phyloP scores from a whole-genome alignment of 345 rosid species.

The rapeseed (Brassica napus) region Da-Ae NC_063445.1:7702501-7703000 shows the following conservation, averaged over 20 bases:
- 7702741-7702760: slow-evolving; percentile 62
- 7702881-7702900: slow-evolving; percentile 88
- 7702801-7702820: background rate
- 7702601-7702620: slow-evolving; percentile 67
- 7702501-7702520: too few relatives aligned
- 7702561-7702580: slow-evolving; percentile 40
- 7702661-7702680: slow-evolving; percentile 82
- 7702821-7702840: slow-evolving; percentile 51
- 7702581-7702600: slow-evolving; percentile 55
- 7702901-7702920: slow-evolving; percentile 28
- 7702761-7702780: slow-evolving; percentile 74
- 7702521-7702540: too few relatives aligned
- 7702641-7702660: slow-evolving; percentile 71
- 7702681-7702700: slow-evolving; percentile 83
- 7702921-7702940: slow-evolving; percentile 44
- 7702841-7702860: slow-evolving; percentile 82
- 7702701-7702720: slow-evolving; percentile 77
- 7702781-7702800: slow-evolving; percentile 75
- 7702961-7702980: slow-evolving; percentile 93
- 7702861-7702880: slow-evolving; percentile 85
- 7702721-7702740: slow-evolving; percentile 62
- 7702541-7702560: too few relatives aligned
- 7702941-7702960: slow-evolving; percentile 57
- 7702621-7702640: slow-evolving; percentile 81
- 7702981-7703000: slow-evolving; percentile 85